Conservation (phyloP, 306 rosid genomes). For the Dryas octopetala region DNA sequence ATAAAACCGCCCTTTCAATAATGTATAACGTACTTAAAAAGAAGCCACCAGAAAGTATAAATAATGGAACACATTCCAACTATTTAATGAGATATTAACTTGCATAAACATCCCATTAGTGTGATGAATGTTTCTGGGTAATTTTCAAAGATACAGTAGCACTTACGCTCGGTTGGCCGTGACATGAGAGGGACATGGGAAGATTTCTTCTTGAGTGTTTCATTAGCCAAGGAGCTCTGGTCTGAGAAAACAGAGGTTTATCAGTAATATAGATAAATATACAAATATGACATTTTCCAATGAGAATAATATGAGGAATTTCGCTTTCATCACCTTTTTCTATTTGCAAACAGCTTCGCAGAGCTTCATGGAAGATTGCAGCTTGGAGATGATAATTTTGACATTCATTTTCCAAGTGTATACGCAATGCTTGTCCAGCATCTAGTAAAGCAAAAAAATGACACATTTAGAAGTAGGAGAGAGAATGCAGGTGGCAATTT, state of each 20-base stretch:
- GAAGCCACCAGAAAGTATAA: not conserved
- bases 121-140: slow-evolving; percentile 4
- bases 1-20: too few relatives aligned
- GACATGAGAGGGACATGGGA: slow-evolving; percentile 64
- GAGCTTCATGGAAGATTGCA: slow-evolving; percentile 77
- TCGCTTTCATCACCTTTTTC: slow-evolving; percentile 49
- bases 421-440: slow-evolving; percentile 52
- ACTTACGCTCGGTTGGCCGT: slow-evolving; percentile 95
- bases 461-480: slow-evolving; percentile 18
- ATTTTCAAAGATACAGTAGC: slow-evolving; percentile 5
- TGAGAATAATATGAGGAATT: not conserved
- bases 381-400: slow-evolving; percentile 72
- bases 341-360: slow-evolving; percentile 50
- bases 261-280: slow-evolving; percentile 11
- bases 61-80: not conserved
- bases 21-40: not conserved
- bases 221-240: slow-evolving; percentile 33
- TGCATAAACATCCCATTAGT: slow-evolving; percentile 12
- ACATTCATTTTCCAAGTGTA: slow-evolving; percentile 65
- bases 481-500: slow-evolving; percentile 1
- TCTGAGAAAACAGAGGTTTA: slow-evolving; percentile 44
- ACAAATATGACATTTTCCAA: slow-evolving; percentile 7
- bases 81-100: not conserved
- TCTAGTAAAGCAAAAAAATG: slow-evolving; percentile 41
- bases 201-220: slow-evolving; percentile 57